Evolutionary conservation across 495 filamentous ascomycete species (phyloP).

Genomic region (Niebla homalea): DNA sequence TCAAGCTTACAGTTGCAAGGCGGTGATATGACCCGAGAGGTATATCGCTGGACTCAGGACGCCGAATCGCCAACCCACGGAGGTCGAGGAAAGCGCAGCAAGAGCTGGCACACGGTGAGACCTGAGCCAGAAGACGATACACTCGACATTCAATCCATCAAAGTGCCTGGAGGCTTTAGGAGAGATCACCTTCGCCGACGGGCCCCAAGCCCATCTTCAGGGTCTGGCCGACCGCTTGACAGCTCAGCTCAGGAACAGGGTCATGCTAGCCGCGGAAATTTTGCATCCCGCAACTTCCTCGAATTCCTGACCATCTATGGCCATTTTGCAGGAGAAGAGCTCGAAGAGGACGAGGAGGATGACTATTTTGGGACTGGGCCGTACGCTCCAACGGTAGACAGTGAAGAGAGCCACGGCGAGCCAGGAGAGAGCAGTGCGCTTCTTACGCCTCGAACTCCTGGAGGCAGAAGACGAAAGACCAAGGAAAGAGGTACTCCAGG

Average conservation of each 20-base stretch:
- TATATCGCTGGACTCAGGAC: conserved; percentile 90
- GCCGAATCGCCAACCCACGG: conserved; percentile 36
- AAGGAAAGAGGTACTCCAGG: conserved; percentile 59
- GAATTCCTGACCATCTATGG: conserved; percentile 92
- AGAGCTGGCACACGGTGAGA: conserved; percentile 68
- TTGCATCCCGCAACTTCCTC: conserved; percentile 82
- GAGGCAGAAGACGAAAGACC: conserved; percentile 52
- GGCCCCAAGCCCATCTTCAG: conserved; percentile 40
- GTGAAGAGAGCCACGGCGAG: conserved; percentile 42
- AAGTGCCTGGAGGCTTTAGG: conserved; percentile 83
- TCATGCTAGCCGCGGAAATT: conserved; percentile 21
- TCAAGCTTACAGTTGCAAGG: conserved; percentile 85
- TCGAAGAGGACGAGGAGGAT: conserved; percentile 93
- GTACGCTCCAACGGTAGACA: conserved; percentile 32
- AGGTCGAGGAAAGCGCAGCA: conserved; percentile 51
- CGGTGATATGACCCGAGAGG: conserved; percentile 83
- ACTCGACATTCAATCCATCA: conserved; percentile 75
- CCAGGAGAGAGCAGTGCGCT: conserved; percentile 73
- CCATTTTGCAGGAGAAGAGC: conserved; percentile 90
- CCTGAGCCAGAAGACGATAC: conserved; percentile 65
- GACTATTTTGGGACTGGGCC: conserved; percentile 70
- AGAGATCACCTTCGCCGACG: conserved; percentile 70
- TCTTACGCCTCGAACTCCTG: conserved; percentile 49
- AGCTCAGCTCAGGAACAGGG: conserved; percentile 10
- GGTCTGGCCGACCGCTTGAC: conserved; percentile 29